Conservation (phyloP, 2,329 filamentous ascomycete genomes). For the Fusarium beomiforme region DNA sequence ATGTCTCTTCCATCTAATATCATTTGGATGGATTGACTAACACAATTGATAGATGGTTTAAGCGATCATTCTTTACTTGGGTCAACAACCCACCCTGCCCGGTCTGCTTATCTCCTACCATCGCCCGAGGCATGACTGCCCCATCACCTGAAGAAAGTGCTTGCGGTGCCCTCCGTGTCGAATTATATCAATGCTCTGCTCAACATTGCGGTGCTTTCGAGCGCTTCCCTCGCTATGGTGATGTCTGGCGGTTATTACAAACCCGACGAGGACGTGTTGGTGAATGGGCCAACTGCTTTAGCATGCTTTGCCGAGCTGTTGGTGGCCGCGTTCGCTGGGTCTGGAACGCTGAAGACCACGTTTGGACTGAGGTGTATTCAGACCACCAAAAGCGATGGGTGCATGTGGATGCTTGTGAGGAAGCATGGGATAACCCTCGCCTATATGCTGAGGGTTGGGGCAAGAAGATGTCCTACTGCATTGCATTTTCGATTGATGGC, state of each 20-base stretch:
- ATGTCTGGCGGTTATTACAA: slow-evolving; percentile 92
- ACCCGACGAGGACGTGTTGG: slow-evolving; percentile 87
- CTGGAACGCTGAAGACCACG: slow-evolving; percentile 97
- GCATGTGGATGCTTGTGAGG: slow-evolving; percentile 96
- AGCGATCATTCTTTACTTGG: slow-evolving; percentile 93
- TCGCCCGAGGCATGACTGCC: slow-evolving; percentile 82
- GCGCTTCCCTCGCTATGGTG: slow-evolving; percentile 92
- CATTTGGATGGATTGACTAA: slow-evolving; percentile 24
- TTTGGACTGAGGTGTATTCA: slow-evolving; percentile 98
- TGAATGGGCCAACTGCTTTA: slow-evolving; percentile 99
- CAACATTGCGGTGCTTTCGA: slow-evolving; percentile 80
- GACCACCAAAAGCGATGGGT: slow-evolving; percentile 94
- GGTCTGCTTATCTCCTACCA: slow-evolving; percentile 82
- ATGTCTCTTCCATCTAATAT: slow-evolving; percentile 47
- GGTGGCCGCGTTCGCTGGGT: slow-evolving; percentile 95
- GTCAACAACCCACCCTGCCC: slow-evolving; percentile 94
- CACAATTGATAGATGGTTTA: slow-evolving; percentile 75
- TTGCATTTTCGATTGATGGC: slow-evolving; percentile 94
- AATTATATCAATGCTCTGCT: slow-evolving; percentile 88
- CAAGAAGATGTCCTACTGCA: slow-evolving; percentile 96
- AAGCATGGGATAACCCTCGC: slow-evolving; percentile 92
- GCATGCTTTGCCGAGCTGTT: slow-evolving; percentile 94
- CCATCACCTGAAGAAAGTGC: slow-evolving; percentile 91
- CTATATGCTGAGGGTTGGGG: slow-evolving; percentile 96
- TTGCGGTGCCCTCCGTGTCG: slow-evolving; percentile 85